Evolutionary conservation across 805 yeast species (phyloP), one percentile per base, ranked within the genome.

Genomic region (Metschnikowia similis): DNA sequence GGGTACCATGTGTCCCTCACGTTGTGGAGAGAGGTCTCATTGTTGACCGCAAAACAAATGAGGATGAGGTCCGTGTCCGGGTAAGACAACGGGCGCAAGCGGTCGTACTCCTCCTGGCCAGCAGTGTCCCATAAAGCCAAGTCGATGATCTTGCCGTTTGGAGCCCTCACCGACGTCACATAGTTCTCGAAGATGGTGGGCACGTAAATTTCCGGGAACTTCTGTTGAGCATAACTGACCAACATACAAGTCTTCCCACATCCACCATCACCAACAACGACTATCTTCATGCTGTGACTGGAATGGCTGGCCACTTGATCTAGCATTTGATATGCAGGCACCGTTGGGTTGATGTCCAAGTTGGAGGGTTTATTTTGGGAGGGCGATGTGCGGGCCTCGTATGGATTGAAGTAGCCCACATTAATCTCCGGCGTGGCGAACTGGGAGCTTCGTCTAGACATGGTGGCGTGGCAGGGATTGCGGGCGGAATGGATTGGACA

Each of bases 121-220:
- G 96, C 96, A 0, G 96, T 87, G 63, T 89, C 96, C 95, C 95
- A 88, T 30, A 88, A 66, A 0, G 89, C 87, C 56, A 89, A 66
- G 60, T 85, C 90, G 17, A 85, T 74, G 67, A 87, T 82, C 71
- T 92, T 87, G 45, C 96, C 95, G 62, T 87, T 92, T 6, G 79
- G 77, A 51, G 86, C 85, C 65, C 83, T 65, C 2, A 85, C 80
- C 36, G 75, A 76, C 8, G 86, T 79, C 10, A 82, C 81, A 63
- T 86, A 86, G 65, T 86, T 87, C 56, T 87, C 95, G 68, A 89
- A 87, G 29, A 89, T 84, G 0, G 94, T 87, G 1, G 96, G 96
- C 6, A 87, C 86, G 62, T 89, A 86, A 8, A 76, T 74, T 40
- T 77, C 79, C 1, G 95, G 94, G 62, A 86, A 87, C 57, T 74